phyloP scores from a whole-genome alignment of 2,329 filamentous ascomycete genomes.

The Curvularia spicifera region DNA sequence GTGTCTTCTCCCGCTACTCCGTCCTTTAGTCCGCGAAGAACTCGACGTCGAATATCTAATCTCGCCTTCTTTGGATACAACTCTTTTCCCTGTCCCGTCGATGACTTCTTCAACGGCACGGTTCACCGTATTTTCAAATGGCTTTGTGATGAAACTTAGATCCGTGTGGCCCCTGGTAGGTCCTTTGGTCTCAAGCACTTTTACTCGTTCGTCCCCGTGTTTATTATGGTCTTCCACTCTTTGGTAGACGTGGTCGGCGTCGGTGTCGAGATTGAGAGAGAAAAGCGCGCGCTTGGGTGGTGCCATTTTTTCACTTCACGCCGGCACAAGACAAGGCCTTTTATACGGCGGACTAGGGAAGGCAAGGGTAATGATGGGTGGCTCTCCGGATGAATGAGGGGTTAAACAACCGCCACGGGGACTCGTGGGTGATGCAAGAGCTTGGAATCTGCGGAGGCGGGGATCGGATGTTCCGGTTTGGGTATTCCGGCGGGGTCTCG shows the following conservation, averaged over 20 bases:
- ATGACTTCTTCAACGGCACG: constrained; percentile 42
- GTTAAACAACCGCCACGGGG: constrained; percentile 16
- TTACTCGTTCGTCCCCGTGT: constrained; percentile 40
- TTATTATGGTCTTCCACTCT: constrained; percentile 48
- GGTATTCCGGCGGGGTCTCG: constrained; percentile 38
- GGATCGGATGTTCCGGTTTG: constrained; percentile 24
- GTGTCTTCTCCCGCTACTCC: constrained; percentile 2
- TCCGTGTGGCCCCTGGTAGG: constrained; percentile 41
- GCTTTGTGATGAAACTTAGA: constrained; percentile 47
- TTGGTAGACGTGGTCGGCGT: constrained; percentile 49
- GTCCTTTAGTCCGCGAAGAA: constrained; percentile 5
- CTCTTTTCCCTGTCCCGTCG: constrained; percentile 34
- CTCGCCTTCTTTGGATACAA: constrained; percentile 32
- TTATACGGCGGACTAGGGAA: not conserved
- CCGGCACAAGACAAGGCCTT: not conserved
- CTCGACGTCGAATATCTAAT: constrained; percentile 26
- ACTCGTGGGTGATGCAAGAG: constrained; percentile 14
- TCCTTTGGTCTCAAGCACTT: constrained; percentile 44
- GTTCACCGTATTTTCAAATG: constrained; percentile 45
- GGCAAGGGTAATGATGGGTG: not conserved
- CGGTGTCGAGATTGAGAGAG: constrained; percentile 50
- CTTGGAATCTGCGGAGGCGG: constrained; percentile 23
- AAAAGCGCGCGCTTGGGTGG: constrained; percentile 45
- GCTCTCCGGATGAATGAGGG: constrained; percentile 25
- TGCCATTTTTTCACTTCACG: constrained; percentile 19